Percentiles rank a stretch among this genome's conserved stretches.
These are phyloP conservation scores for Kwoniella pini DNA, from an alignment of 768 basidiomycete species.

Conservation along the genomic window DNA sequence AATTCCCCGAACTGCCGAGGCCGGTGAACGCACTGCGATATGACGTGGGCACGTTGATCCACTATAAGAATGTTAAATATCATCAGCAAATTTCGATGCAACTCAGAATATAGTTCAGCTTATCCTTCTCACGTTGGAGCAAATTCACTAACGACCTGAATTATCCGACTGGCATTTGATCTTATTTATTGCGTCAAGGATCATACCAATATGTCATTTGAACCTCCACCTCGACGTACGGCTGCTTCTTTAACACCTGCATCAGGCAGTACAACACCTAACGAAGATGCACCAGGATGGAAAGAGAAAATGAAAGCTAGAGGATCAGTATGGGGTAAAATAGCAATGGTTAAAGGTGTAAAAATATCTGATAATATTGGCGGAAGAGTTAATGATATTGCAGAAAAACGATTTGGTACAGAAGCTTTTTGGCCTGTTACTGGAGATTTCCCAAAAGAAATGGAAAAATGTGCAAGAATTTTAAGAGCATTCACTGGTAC, in stretches of 20 bases:
- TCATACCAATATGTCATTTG: constrained; percentile 9
- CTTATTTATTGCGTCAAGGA: no score
- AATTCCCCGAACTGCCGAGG: not conserved
- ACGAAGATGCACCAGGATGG: constrained; percentile 21
- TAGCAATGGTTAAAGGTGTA: constrained; percentile 46
- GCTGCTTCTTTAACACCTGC: constrained; percentile 2
- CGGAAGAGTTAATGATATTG: constrained; percentile 45
- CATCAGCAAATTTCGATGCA: no score
- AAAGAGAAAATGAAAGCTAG: constrained; percentile 37
- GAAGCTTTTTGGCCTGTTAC: constrained; percentile 54
- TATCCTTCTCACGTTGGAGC: no score
- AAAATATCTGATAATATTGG: constrained; percentile 48
- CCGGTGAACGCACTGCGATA: not conserved
- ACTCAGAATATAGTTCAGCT: no score
- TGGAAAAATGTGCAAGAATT: constrained; percentile 54
- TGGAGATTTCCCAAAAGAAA: constrained; percentile 51
- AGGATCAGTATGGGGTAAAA: constrained; percentile 39
- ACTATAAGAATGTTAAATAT: not conserved
- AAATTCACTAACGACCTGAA: no score
- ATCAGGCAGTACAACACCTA: constrained; percentile 4
- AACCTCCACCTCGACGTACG: constrained; percentile 21
- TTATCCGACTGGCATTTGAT: no score
- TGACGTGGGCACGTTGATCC: not conserved
- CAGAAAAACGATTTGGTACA: constrained; percentile 52
- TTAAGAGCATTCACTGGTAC: constrained; percentile 53